Evolutionary conservation across 345 rosid species (phyloP), one percentile per base, ranked within the genome.

Genomic region (Corchorus capsularis): DNA sequence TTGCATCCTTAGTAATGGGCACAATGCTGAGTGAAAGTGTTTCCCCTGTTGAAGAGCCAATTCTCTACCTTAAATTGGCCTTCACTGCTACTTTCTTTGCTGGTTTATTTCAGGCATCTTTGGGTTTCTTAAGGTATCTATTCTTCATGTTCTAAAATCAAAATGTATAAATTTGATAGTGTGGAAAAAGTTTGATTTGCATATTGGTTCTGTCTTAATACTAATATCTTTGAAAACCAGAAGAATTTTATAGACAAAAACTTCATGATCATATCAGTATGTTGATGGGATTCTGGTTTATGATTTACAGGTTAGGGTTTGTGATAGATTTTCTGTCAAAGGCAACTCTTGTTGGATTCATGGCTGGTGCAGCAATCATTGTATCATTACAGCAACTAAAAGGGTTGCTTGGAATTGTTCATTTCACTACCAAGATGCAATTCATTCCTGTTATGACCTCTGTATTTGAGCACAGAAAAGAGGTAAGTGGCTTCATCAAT

Each of bases 1-100:
- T 94, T 74, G 95, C 99, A 75, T 96, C 99, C 54, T 81, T 96
- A 69, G 95, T 96, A 66, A 94, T 96, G 98, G 99, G 98, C 0
- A 90, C 98, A 72, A 94, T 94, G 99, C 82, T 96, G 8, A 87
- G 90, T 68, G 97, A 89, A 75, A 82, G 87, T 77, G 97, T 93
- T 75, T 89, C 98, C 16, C 85, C 85, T 47, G 85, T 56, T 49
- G 75, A 88, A 63, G 89, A 96, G 27, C 91, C 92, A 20, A 84
- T 81, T 67, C 89, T 90, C 17, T 96, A 91, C 79, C 94, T 94
- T 71, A 73, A 92, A 63, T 49, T 96, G 81, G 98, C 99, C 75
- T 92, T 96, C 87, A 93, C 99, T 68, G 85, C 99, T 6, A 94
- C 99, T 75, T 91, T 96, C 89, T 94, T 96, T 71, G 99, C 98